phyloP scores from a whole-genome alignment of 176 grass and related monocot species.

The Oryza punctata region DNA sequence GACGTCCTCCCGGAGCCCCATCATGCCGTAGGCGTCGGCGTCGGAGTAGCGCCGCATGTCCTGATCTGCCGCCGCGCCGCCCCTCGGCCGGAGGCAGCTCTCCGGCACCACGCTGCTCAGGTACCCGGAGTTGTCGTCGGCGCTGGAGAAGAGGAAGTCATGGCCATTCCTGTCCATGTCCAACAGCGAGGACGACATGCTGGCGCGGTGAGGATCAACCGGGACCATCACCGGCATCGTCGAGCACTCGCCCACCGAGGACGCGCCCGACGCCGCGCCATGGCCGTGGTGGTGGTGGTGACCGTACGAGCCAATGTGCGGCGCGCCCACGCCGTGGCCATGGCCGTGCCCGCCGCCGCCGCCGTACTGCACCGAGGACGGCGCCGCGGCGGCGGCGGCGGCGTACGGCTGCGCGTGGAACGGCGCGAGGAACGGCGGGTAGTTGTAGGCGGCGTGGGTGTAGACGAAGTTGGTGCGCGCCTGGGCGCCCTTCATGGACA shows the following conservation, averaged over 20 bases:
- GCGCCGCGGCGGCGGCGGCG: slow-evolving; percentile 25
- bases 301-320: slow-evolving; percentile 40
- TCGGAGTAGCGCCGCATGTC: slow-evolving; percentile 57
- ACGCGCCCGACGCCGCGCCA: background rate
- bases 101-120: slow-evolving; percentile 96
- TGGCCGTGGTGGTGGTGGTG: background rate
- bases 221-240: slow-evolving; percentile 22
- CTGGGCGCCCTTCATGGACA: slow-evolving; percentile 97
- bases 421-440: slow-evolving; percentile 70
- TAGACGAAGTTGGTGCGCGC: slow-evolving; percentile 97
- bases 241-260: slow-evolving; percentile 42
- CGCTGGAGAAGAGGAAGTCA: slow-evolving; percentile 58
- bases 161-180: slow-evolving; percentile 41
- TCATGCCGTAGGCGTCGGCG: slow-evolving; percentile 51
- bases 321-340: slow-evolving; percentile 31
- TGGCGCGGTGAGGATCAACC: slow-evolving; percentile 14
- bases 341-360: background rate
- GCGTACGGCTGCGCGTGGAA: slow-evolving; percentile 59
- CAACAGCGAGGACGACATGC: slow-evolving; percentile 21
- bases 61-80: slow-evolving; percentile 41
- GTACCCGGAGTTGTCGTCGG: slow-evolving; percentile 85
- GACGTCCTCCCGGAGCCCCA: slow-evolving; percentile 62
- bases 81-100: slow-evolving; percentile 67
- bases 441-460: slow-evolving; percentile 65
- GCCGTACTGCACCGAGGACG: slow-evolving; percentile 40